phyloP scores from a whole-genome alignment of 176 grass and related monocot species.

The bread wheat (Triticum aestivum) region IWGSC_CS_RefSeq_v2.1 NC_057798.1:426428991-426429490 shows the following conservation, averaged over 20 bases:
- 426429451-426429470: neutral
- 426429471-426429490: neutral
- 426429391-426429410: constrained; percentile 7
- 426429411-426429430: neutral
- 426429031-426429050: constrained; percentile 82
- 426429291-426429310: constrained; percentile 7
- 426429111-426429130: constrained; percentile 25
- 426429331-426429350: neutral
- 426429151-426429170: neutral
- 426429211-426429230: constrained; percentile 17
- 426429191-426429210: neutral
- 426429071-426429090: constrained; percentile 78
- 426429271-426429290: neutral
- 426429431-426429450: constrained; percentile 15
- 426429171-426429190: neutral
- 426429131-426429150: constrained; percentile 18
- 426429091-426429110: constrained; percentile 20
- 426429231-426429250: neutral
- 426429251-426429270: constrained; percentile 1
- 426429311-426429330: neutral
- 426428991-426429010: constrained; percentile 44
- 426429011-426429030: constrained; percentile 82
- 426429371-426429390: neutral
- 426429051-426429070: constrained; percentile 93
- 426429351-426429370: neutral